Percentiles rank a stretch among this genome's conserved stretches.
Conservation (phyloP, 2,329 filamentous ascomycete genomes). For the Ceratocystis cacaofunesta region DNA sequence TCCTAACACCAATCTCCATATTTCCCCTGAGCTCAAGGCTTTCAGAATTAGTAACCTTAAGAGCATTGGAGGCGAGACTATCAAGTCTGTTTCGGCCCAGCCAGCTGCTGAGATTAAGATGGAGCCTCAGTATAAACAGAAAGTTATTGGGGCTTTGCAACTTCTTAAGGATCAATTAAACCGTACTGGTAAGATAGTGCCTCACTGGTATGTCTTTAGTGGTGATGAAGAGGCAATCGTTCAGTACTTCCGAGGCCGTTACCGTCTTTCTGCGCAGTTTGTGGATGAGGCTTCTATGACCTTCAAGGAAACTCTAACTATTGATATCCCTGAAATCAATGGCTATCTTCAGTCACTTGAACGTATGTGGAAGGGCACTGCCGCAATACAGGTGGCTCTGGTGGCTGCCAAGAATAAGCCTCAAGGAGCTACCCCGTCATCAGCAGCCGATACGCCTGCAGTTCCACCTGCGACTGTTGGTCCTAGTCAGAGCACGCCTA, state of each 20-base stretch:
- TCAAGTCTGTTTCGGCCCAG: not conserved
- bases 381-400: not conserved
- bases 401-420: not conserved
- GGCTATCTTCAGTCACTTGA: not conserved
- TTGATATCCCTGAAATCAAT: constrained; percentile 4
- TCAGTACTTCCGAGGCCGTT: not conserved
- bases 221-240: not conserved
- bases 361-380: not conserved
- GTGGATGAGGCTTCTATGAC: not conserved
- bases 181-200: not conserved
- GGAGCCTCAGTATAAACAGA: not conserved
- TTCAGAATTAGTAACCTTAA: not conserved
- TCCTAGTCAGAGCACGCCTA: not conserved
- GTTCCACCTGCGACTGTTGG: not conserved
- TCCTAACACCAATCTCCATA: not conserved
- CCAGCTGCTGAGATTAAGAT: not conserved
- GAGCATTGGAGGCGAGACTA: not conserved
- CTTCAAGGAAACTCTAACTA: not conserved
- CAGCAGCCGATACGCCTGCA: not conserved
- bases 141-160: not conserved
- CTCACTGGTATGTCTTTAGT: not conserved
- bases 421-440: not conserved
- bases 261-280: not conserved
- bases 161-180: not conserved
- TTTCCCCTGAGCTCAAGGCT: not conserved